Evolutionary conservation across 2,329 filamentous ascomycete genomes (phyloP).

Genomic region (Diaporthe australafricana): DNA sequence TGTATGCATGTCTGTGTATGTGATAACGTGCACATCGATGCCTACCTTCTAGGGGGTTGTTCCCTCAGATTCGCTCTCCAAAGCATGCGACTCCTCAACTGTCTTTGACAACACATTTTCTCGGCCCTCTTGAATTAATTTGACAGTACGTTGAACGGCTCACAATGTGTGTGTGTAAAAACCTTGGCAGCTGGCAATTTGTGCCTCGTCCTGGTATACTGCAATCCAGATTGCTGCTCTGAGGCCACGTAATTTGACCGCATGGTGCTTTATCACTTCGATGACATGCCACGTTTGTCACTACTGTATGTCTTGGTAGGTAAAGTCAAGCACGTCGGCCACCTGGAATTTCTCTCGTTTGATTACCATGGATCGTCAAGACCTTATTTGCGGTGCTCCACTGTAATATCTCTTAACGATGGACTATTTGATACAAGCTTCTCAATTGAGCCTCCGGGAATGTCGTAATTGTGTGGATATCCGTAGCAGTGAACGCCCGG

Average conservation of each 20-base stretch:
- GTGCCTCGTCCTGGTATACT: no score
- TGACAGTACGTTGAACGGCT: no score
- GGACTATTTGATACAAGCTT: slow-evolving; percentile 7
- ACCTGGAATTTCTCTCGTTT: not conserved
- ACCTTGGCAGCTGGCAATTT: no score
- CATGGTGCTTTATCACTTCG: no score
- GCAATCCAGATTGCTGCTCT: no score
- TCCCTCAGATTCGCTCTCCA: no score
- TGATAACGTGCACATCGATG: no score
- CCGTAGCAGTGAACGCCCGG: not conserved
- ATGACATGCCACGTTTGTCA: no score
- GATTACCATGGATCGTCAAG: slow-evolving; percentile 12
- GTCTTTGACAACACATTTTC: not conserved
- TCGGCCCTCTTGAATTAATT: not conserved
- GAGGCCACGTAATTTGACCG: no score
- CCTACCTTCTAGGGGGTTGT: no score
- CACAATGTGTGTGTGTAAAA: no score
- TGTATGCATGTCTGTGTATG: not conserved
- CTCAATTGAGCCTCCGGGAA: not conserved
- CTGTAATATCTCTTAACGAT: not conserved
- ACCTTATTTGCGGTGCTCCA: slow-evolving; percentile 22
- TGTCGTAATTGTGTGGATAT: not conserved
- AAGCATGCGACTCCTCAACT: not conserved
- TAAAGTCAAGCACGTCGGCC: not conserved
- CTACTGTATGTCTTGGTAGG: not conserved